A percentile compares a stretch with the other conserved stretches of the same genome.
Evolutionary conservation across 164 flowering plant species (phyloP).

Genomic region (Malania oleifera): DNA sequence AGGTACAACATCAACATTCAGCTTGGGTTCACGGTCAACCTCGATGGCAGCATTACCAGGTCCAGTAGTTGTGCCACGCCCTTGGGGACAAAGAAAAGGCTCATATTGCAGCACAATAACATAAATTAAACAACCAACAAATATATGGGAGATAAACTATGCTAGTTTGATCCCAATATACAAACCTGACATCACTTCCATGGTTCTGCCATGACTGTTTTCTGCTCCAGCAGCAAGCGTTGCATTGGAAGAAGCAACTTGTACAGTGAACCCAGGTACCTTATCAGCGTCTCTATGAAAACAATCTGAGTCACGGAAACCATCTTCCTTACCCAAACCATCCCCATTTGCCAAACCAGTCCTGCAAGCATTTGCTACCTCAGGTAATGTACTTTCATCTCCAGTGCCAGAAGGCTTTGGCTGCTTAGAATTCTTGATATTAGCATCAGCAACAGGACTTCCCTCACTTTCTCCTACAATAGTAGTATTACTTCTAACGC

Average conservation of each 20-base stretch:
- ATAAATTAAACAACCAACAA: not conserved
- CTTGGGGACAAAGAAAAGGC: constrained; percentile 16
- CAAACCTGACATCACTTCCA: constrained; percentile 32
- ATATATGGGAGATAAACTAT: not conserved
- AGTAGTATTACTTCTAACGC: constrained; percentile 17
- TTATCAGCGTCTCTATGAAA: constrained; percentile 17
- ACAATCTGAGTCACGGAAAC: constrained; percentile 7
- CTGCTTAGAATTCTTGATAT: constrained; percentile 21
- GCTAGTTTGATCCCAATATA: not conserved
- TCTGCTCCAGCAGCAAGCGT: constrained; percentile 30
- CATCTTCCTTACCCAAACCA: constrained; percentile 21
- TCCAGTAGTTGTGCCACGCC: constrained; percentile 20
- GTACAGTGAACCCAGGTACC: constrained; percentile 13
- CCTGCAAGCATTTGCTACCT: constrained; percentile 18
- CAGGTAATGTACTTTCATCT: constrained; percentile 22
- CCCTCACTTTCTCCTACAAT: constrained; percentile 26
- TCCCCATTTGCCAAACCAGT: constrained; percentile 23
- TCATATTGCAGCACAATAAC: not conserved
- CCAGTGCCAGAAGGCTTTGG: constrained; percentile 24
- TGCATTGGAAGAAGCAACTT: constrained; percentile 18
- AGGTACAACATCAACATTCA: constrained; percentile 17
- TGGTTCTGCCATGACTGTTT: constrained; percentile 22
- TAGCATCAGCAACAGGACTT: constrained; percentile 27
- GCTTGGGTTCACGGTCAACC: constrained; percentile 20
- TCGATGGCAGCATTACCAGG: constrained; percentile 19